Conservation (phyloP, 2,329 filamentous ascomycete species). For the Arthrocladium fulminans region DNA sequence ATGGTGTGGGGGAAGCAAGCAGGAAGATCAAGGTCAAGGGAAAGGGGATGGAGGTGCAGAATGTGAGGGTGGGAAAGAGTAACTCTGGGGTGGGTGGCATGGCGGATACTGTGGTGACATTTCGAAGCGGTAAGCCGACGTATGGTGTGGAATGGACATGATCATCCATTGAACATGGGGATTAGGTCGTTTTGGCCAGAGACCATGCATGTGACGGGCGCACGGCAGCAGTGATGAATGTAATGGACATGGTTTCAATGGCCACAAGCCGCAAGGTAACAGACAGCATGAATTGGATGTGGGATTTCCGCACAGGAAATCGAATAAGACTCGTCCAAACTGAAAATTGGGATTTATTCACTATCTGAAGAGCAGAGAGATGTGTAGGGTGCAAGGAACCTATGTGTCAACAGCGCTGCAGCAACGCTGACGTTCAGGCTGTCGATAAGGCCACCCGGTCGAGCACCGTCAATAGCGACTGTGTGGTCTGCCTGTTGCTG, state of each 20-base stretch:
- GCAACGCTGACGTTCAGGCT: constrained; percentile 93
- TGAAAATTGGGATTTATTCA: too few species aligned
- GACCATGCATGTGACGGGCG: too few species aligned
- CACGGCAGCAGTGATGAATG: too few species aligned
- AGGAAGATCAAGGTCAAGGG: constrained; percentile 13
- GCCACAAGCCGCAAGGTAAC: too few species aligned
- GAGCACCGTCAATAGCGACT: constrained; percentile 52
- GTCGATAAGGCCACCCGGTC: constrained; percentile 54
- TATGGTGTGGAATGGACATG: constrained; percentile 17
- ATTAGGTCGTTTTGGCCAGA: too few species aligned
- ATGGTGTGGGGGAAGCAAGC: constrained; percentile 11
- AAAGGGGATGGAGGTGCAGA: neutral
- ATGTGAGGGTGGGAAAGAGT: constrained; percentile 13
- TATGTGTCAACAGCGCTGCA: constrained; percentile 38
- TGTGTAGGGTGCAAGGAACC: constrained; percentile 15
- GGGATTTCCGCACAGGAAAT: too few species aligned
- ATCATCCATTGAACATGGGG: too few species aligned
- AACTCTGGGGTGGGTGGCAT: constrained; percentile 3
- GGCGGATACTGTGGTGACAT: constrained; percentile 16
- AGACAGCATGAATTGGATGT: too few species aligned
- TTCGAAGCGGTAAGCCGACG: constrained; percentile 12
- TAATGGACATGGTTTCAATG: too few species aligned
- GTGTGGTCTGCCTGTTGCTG: constrained; percentile 56
- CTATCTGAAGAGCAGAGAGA: neutral
- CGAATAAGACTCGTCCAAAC: too few species aligned